A percentile compares a stretch with the other conserved stretches of the same genome.
Evolutionary conservation across 108 stramenopile genomes (phyloP).

Genomic region (Fragilaria radians): DNA sequence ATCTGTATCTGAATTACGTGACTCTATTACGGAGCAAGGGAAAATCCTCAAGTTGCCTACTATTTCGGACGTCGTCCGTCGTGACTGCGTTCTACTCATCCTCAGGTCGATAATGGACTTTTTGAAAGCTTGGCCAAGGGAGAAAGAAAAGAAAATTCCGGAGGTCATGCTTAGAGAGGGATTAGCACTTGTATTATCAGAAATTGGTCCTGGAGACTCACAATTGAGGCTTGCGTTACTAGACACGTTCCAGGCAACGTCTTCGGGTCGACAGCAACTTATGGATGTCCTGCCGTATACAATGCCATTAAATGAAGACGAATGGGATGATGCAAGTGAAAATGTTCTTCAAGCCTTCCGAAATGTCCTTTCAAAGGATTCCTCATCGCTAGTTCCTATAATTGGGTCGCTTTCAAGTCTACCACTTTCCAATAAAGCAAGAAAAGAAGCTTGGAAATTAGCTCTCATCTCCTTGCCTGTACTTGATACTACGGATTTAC

Average conservation of each 20-base stretch:
- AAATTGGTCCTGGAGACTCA: constrained; percentile 5
- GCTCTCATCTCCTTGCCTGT: constrained; percentile 1
- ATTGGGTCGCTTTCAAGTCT: background rate
- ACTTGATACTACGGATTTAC: background rate
- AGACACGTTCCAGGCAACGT: background rate
- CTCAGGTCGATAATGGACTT: background rate
- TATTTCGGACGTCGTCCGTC: background rate
- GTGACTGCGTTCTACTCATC: background rate
- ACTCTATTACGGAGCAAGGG: background rate
- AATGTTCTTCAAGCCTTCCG: constrained; percentile 2
- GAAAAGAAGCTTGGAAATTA: constrained; percentile 6
- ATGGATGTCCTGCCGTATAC: constrained; percentile 6
- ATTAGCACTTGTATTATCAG: constrained; percentile 3
- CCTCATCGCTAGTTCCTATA: background rate
- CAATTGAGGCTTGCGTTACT: background rate
- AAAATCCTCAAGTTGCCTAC: background rate
- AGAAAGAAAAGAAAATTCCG: background rate
- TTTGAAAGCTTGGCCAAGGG: background rate
- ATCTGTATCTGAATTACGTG: background rate
- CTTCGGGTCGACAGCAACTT: background rate
- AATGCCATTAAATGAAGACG: constrained; percentile 1
- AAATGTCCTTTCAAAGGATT: constrained; percentile 1
- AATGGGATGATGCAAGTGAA: background rate
- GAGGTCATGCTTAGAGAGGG: background rate
- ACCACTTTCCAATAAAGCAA: background rate